These are phyloP conservation scores for Selaginella tamariscina DNA, from an alignment of 75 land plant genomes.

Conservation along the genomic window DNA sequence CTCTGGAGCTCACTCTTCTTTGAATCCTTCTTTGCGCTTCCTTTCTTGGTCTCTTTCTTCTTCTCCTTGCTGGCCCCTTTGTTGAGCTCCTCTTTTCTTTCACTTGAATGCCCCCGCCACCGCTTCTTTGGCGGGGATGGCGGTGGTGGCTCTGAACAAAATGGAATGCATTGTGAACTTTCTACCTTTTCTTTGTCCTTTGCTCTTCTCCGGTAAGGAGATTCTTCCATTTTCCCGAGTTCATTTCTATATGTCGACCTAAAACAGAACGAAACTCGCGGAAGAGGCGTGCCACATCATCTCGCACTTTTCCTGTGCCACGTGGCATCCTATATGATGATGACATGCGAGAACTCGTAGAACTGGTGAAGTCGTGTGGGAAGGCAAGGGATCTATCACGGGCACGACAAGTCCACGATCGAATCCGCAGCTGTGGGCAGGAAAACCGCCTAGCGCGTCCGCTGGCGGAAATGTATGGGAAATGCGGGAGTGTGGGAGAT, in stretches of 20 bases:
- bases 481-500: not conserved
- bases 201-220: no score
- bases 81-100: not conserved
- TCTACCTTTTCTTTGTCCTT: no score
- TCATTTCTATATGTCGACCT: no score
- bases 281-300: not conserved
- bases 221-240: no score
- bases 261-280: no score
- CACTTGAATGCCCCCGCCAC: not conserved
- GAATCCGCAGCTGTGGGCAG: not conserved
- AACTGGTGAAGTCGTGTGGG: not conserved
- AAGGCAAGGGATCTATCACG: not conserved
- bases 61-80: not conserved
- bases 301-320: not conserved
- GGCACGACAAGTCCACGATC: not conserved
- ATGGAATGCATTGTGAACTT: no score
- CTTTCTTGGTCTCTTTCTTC: not conserved
- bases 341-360: not conserved
- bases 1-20: not conserved
- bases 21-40: not conserved
- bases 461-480: constrained; percentile 11
- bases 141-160: no score
- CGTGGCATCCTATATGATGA: no score
- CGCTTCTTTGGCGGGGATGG: no score
- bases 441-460: not conserved